Conservation (phyloP, 305 asterid genomes). For the Rubia occidens region DNA sequence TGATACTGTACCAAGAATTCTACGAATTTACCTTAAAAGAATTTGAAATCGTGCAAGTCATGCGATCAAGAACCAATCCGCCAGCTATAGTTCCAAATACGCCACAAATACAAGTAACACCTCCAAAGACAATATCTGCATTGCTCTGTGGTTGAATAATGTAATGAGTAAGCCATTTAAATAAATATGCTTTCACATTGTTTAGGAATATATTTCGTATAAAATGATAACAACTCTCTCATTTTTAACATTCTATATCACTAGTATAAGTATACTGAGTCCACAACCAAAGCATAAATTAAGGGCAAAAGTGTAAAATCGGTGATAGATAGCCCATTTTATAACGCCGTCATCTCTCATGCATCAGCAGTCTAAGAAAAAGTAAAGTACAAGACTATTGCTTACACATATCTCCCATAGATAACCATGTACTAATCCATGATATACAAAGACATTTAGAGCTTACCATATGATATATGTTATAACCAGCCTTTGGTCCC, state of each 20-base stretch:
- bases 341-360: not conserved
- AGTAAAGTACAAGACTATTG: not conserved
- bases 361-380: not conserved
- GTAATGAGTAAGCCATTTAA: not conserved
- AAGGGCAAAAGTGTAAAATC: not conserved
- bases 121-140: constrained; percentile 88
- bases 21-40: constrained; percentile 83
- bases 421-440: not conserved
- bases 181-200: not conserved
- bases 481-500: constrained; percentile 98
- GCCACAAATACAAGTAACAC: constrained; percentile 70
- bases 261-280: not conserved
- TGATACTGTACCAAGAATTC: not conserved
- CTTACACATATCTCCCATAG: not conserved
- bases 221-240: not conserved
- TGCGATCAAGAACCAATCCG: constrained; percentile 56
- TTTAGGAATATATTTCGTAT: not conserved
- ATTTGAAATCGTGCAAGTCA: constrained; percentile 66
- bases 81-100: constrained; percentile 78
- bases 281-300: not conserved
- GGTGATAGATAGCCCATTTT: not conserved
- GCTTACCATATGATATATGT: constrained; percentile 84
- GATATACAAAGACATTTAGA: constrained; percentile 2
- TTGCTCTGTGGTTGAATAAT: constrained; percentile 38
- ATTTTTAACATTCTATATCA: not conserved